Conservation (phyloP, 495 filamentous ascomycete genomes). For the Wilcoxina mikolae region DNA sequence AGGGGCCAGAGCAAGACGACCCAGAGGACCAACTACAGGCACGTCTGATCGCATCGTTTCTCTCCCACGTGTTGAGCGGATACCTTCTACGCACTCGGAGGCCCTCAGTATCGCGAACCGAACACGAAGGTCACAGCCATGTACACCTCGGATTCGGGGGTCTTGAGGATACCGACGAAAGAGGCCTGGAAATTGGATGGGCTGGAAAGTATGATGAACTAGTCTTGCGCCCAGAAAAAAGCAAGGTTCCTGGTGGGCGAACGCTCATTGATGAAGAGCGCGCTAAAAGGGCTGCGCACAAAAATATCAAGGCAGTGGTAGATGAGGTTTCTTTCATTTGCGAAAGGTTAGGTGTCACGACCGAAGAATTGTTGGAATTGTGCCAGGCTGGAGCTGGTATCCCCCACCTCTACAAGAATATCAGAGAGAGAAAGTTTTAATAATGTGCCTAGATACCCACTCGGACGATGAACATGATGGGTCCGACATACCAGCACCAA, state of each 20-base stretch:
- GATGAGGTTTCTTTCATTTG: constrained; percentile 22
- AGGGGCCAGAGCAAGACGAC: constrained; percentile 70
- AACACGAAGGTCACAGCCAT: constrained; percentile 7
- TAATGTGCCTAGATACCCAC: too few species aligned
- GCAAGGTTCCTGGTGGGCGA: constrained; percentile 22
- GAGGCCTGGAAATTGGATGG: constrained; percentile 58
- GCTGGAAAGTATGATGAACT: constrained; percentile 40
- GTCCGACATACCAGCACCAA: constrained; percentile 29
- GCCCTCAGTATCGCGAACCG: constrained; percentile 1
- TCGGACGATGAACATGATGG: constrained; percentile 18
- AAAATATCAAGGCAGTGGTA: constrained; percentile 16
- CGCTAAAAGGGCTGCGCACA: constrained; percentile 19
- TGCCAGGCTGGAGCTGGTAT: constrained; percentile 21
- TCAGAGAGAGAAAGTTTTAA: constrained; percentile 31
- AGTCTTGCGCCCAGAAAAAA: constrained; percentile 22
- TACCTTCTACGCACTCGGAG: constrained; percentile 42
- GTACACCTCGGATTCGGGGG: neutral
- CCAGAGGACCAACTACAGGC: constrained; percentile 49
- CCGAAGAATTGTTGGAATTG: constrained; percentile 36
- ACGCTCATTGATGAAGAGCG: constrained; percentile 26
- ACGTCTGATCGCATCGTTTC: constrained; percentile 67
- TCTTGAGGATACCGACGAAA: constrained; percentile 34
- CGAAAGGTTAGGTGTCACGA: constrained; percentile 30
- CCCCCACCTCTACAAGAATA: constrained; percentile 33
- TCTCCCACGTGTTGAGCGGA: constrained; percentile 69